Base-by-base conservation (phyloP, 768 basidiomycete species). In the Cytidiella melzeri region DNA sequence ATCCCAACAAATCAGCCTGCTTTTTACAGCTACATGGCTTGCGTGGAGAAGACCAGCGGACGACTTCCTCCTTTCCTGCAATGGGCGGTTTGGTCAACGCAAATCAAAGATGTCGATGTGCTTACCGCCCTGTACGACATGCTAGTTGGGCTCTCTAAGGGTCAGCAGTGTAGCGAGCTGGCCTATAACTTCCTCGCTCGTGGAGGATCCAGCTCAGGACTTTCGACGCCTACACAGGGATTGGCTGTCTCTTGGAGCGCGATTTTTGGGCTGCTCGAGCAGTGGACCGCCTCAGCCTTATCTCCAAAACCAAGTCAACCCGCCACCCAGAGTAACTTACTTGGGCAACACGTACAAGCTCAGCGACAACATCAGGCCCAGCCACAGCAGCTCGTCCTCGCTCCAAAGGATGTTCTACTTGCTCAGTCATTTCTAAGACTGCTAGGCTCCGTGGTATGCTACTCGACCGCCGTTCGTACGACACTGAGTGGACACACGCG, bases 51-150 rank as follows among this genome's bases (percentile, higher is more conserved):
- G n/a, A 78, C 74, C 2, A 66, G 76, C 21, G 81, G 78, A 1
- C 77, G 82, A 51, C 70, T 90, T 0, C 80, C 82, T 1, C 75
- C 81, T 1, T 94, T 95, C 64, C 68, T 95, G 42, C 87, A 91
- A 50, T 95, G 92, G 92, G 89, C 89, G 0, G 80, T 89, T 7
- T 87, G 86, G 86, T 87, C 86, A 1, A 87, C 88, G 1, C 82
- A 90, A 48, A 72, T 77, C 4, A 78, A 84, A 51, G 87, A 91
- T 52, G 60, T 77, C 5, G 77, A 78, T 1, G 83, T 91, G 80
- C 73, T 84, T 36, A 83, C 81, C 56, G 87, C 89, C 0, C 66
- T 92, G 45, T 92, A 91, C 61, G 88, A 94, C 57, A 94, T 94
- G 93, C 69, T 96, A 25, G 73, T 79, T 6, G 90, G 93, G 19